phyloP scores from a whole-genome alignment of 306 rosid species.

The Begonia fuchsioides region DNA sequence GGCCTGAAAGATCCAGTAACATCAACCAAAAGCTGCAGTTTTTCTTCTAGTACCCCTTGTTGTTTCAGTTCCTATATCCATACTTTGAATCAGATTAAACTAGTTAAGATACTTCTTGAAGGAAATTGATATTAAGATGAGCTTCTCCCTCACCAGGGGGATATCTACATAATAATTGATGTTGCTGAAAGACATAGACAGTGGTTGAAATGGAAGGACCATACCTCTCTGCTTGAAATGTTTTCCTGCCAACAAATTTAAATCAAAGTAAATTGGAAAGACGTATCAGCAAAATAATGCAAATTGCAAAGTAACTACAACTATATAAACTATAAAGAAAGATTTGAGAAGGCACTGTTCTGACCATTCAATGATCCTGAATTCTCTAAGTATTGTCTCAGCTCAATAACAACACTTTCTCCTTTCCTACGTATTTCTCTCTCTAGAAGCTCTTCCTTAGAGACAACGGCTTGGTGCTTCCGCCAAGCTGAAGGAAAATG shows the following conservation, averaged over 20 bases:
- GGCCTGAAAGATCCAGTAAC: slow-evolving; percentile 89
- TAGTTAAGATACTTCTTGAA: slow-evolving; percentile 12
- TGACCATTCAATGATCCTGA: slow-evolving; percentile 67
- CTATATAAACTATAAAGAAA: not conserved
- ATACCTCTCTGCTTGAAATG: slow-evolving; percentile 79
- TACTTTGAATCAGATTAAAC: slow-evolving; percentile 22
- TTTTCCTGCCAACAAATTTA: slow-evolving; percentile 43
- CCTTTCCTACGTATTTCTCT: slow-evolving; percentile 80
- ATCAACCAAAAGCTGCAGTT: slow-evolving; percentile 59
- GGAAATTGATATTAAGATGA: slow-evolving; percentile 1
- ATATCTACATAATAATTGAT: slow-evolving; percentile 84
- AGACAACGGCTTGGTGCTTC: slow-evolving; percentile 77
- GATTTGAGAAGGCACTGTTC: slow-evolving; percentile 10
- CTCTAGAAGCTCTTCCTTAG: slow-evolving; percentile 75
- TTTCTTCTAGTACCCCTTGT: slow-evolving; percentile 75
- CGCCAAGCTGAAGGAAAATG: slow-evolving; percentile 50
- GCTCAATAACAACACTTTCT: slow-evolving; percentile 56
- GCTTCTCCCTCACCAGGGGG: slow-evolving; percentile 57
- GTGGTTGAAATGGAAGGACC: slow-evolving; percentile 98
- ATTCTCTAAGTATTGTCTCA: slow-evolving; percentile 79
- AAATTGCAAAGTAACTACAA: not conserved
- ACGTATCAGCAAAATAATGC: not conserved
- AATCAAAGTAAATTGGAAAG: not conserved
- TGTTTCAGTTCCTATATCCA: slow-evolving; percentile 80
- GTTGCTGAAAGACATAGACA: slow-evolving; percentile 84